Percentiles rank a stretch among this genome's conserved stretches.
Conservation (phyloP, 2,329 filamentous ascomycete genomes). For the Paracoccidioides brasiliensis region DNA sequence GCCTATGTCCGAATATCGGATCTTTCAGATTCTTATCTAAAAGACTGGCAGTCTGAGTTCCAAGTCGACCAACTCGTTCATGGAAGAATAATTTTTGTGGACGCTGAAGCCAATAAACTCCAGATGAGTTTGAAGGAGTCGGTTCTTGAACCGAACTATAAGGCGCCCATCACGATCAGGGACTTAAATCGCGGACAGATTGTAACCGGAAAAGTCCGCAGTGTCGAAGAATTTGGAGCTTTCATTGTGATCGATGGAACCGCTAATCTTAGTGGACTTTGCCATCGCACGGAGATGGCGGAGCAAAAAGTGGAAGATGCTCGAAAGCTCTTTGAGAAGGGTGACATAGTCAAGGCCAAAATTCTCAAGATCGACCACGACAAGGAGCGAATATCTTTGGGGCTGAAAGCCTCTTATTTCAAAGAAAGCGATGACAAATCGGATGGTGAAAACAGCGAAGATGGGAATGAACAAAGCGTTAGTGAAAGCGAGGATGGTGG, state of each 20-base stretch:
- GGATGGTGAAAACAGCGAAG: conserved; percentile 26
- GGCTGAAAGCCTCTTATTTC: conserved; percentile 87
- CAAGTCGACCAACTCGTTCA: conserved; percentile 82
- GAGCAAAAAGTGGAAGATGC: conserved; percentile 71
- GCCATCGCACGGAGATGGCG: conserved; percentile 84
- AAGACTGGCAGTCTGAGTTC: conserved; percentile 88
- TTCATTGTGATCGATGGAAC: conserved; percentile 86
- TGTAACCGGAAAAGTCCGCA: conserved; percentile 80
- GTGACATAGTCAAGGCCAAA: conserved; percentile 86
- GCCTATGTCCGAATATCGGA: conserved; percentile 77
- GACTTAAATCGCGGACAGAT: conserved; percentile 69
- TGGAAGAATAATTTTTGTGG: conserved; percentile 65
- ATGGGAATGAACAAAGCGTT: conserved; percentile 35
- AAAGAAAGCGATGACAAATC: conserved; percentile 43
- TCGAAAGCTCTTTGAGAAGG: conserved; percentile 77
- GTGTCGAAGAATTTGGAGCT: conserved; percentile 88
- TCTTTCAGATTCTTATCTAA: conserved; percentile 79
- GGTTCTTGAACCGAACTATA: conserved; percentile 65
- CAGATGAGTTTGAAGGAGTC: conserved; percentile 83
- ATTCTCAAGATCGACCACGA: conserved; percentile 63
- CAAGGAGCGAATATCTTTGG: conserved; percentile 72
- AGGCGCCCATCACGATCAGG: conserved; percentile 56
- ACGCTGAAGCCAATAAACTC: conserved; percentile 55
- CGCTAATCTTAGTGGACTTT: conserved; percentile 79
- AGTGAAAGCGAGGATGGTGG: conserved; percentile 24